phyloP scores from a whole-genome alignment of 139 green algal species.

The Desmodesmus armatus region DNA sequence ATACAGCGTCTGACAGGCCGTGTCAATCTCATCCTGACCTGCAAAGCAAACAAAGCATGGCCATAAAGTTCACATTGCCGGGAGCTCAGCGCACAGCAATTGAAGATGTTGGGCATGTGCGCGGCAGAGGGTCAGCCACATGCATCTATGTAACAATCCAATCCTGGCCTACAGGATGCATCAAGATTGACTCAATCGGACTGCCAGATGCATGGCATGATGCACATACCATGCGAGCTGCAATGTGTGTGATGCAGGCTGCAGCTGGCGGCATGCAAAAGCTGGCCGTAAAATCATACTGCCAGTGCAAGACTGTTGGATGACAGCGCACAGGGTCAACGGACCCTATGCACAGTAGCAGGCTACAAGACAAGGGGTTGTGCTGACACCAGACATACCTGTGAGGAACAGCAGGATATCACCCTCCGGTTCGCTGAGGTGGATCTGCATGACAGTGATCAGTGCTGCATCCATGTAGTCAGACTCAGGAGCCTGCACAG shows the following conservation, averaged over 20 bases:
- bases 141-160: too few relatives aligned
- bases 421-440: conserved; percentile 82
- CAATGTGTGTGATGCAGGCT: too few relatives aligned
- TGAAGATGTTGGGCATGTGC: not conserved
- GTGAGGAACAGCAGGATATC: conserved; percentile 97
- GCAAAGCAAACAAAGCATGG: too few relatives aligned
- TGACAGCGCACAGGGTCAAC: not conserved
- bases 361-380: not conserved
- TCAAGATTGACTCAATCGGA: too few relatives aligned
- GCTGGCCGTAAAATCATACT: too few relatives aligned
- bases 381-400: conserved; percentile 41
- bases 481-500: conserved; percentile 80
- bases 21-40: conserved; percentile 96
- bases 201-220: too few relatives aligned
- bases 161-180: too few relatives aligned
- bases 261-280: too few relatives aligned
- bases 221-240: too few relatives aligned
- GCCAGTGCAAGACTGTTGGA: not conserved
- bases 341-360: not conserved
- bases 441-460: conserved; percentile 97
- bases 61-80: too few relatives aligned
- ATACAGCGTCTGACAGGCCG: conserved; percentile 88
- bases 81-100: not conserved
- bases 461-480: conserved; percentile 97
- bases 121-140: too few relatives aligned